Evolutionary conservation across 768 basidiomycete genomes (phyloP), one percentile per base, ranked within the genome.

Genomic region (Hygrophorus pudorinus): DNA sequence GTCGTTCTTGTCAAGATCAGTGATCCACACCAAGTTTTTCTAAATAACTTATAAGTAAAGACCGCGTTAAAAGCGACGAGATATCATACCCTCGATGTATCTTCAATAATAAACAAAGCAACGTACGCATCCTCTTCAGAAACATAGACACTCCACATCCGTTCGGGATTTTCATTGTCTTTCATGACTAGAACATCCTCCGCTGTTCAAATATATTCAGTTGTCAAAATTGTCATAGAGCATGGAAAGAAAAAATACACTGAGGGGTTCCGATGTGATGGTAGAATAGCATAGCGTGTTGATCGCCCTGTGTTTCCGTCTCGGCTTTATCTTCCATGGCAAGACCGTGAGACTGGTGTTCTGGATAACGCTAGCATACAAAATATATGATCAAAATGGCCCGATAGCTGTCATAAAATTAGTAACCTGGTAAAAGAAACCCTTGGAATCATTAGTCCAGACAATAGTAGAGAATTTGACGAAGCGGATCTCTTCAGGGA

Each of bases 371-470:
- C 69, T 72, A 16, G 34, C 24, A 14, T 27, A 7, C 8, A 24
- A n/a, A 45, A 9, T n/a, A 24, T 5, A 34, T 17, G 13, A 37
- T 2, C 35, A 36, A 14, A 14, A n/a, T 3, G 12, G n/a, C 14
- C 5, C 20, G 10, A n/a, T 33, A 18, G 11, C 14, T n/a, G 14
- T 36, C 42, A 29, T 24, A 24, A 24, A 24, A 24, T 24, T 7
- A 24, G 24, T 24, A n/a, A 68, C 70, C 68, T 88, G 86, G 58
- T 91, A 91, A 63, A 90, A 86, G 61, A 90, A 87, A 1, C 88
- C 87, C 48, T 78, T 79, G 44, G 77, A 80, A 60, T 89, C 85
- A 44, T 77, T 75, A 3, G 79, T 79, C 88, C 87, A 90, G 20
- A 68, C 65, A 34, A 88, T 69, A 9, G 66, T 60, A 0, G 81